A percentile compares a stretch with the other conserved stretches of the same genome.
phyloP scores from a whole-genome alignment of 2,329 filamentous ascomycete species.

The Alternaria sp. region DNA sequence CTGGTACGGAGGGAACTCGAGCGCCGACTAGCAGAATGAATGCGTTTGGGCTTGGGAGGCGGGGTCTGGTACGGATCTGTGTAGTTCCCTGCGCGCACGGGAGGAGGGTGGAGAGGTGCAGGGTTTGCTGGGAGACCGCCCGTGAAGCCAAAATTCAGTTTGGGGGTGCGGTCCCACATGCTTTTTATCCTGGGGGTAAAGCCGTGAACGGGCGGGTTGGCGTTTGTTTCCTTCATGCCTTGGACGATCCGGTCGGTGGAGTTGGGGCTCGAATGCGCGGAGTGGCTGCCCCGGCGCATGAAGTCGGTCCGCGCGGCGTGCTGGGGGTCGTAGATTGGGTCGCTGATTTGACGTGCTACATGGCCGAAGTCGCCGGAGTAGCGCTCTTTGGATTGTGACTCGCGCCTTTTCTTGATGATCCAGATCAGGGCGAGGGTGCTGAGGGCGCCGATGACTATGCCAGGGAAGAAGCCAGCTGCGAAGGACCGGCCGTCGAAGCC shows the following conservation, averaged over 20 bases:
- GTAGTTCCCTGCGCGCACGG: conserved; percentile 35
- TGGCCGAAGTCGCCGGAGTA: conserved; percentile 49
- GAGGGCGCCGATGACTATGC: conserved; percentile 45
- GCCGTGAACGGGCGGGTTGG: conserved; percentile 19
- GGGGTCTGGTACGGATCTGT: conserved; percentile 43
- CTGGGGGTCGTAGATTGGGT: conserved; percentile 48
- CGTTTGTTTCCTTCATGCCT: conserved; percentile 24
- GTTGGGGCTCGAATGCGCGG: conserved; percentile 32
- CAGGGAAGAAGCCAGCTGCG: conserved; percentile 47
- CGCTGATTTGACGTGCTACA: conserved; percentile 46
- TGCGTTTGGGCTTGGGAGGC: conserved; percentile 31
- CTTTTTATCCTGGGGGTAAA: conserved; percentile 43
- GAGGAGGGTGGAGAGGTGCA: conserved; percentile 20
- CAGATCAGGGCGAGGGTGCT: conserved; percentile 40
- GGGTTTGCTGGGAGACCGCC: conserved; percentile 27
- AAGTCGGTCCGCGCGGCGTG: conserved; percentile 46
- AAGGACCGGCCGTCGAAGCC: conserved; percentile 46
- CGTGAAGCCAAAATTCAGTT: conserved; percentile 37
- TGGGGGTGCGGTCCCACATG: conserved; percentile 46
- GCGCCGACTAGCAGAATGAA: conserved; percentile 22
- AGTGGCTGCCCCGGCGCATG: conserved; percentile 40
- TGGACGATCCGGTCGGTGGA: conserved; percentile 34
- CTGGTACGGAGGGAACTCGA: conserved; percentile 20
- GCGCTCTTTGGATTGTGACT: conserved; percentile 34
- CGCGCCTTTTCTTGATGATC: conserved; percentile 44